Base-by-base conservation (phyloP, 2,329 filamentous ascomycete genomes). In the Colletotrichum destructivum region DNA sequence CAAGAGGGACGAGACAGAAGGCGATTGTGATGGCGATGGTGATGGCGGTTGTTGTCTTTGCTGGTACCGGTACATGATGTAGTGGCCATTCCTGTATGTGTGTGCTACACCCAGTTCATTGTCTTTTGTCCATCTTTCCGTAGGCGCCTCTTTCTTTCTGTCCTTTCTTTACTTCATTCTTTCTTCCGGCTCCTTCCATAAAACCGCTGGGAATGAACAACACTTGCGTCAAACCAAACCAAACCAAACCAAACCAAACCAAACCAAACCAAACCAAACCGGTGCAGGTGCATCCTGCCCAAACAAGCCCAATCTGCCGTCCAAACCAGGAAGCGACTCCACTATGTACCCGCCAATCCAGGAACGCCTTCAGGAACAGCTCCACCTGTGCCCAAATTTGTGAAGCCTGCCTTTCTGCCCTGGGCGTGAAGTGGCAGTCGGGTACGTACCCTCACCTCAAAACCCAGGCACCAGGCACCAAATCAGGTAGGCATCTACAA, bases 341-440 rank as follows among this genome's bases (percentile, higher is more conserved):
- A 44, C 54, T 21, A 4, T 1, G 44, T 59, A 51, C 57, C 63
- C 64, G 44, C 68, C 63, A 71, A 71, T 71, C 57, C 69, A 71
- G 69, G 69, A 67, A 71, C 69, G 60, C 51, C 46, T 51, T 31
- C 49, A 62, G 56, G 35, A 18, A 46, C 13, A 35, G 40, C 44
- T 47, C 63, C 65, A 71, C 68, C 35, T 62, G 9, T 2, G 18
- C 49, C 23, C 23, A 38, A 64, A 47, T 54, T 57, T 40, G 51
- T 62, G 40, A 35, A 35, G 31, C 61, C 40, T 65, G 44, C 66
- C 35, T n/a, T 35, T 26, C 40, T 57, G 31, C 21, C 23, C 54
- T 51, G 15, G 31, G 23, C 16, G 11, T 15, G 35, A 5, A 31
- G 46, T 35, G 8, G 4, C 38, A 26, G 46, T 18, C 57, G 2